Conservation (phyloP, 1,284 basidiomycete species). For the Fomitiporia mediterranea region DNA sequence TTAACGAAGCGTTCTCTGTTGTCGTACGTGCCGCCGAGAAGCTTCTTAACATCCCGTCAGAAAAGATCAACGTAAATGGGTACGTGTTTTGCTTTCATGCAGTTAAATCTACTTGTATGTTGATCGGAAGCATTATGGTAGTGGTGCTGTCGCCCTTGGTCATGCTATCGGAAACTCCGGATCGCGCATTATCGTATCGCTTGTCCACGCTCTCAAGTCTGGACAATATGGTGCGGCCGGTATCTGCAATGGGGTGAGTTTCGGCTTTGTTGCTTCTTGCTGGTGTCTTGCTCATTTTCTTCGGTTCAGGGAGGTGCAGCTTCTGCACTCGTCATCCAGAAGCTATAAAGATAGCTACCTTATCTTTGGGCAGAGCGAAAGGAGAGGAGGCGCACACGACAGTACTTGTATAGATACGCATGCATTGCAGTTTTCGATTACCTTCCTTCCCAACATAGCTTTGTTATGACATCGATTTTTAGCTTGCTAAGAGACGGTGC, state of each 20-base stretch:
- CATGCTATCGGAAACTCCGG: slow-evolving; percentile 97
- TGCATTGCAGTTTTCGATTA: neutral
- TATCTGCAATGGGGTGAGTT: slow-evolving; percentile 93
- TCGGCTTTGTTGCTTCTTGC: slow-evolving; percentile 1
- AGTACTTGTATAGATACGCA: slow-evolving; percentile 14
- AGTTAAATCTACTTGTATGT: slow-evolving; percentile 17
- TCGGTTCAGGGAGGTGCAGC: slow-evolving; percentile 78
- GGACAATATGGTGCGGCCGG: slow-evolving; percentile 97
- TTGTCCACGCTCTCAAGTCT: slow-evolving; percentile 88
- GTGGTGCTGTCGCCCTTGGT: slow-evolving; percentile 89
- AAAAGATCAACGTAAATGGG: slow-evolving; percentile 92
- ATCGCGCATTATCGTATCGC: slow-evolving; percentile 90
- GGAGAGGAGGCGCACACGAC: neutral
- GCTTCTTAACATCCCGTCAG: slow-evolving; percentile 76
- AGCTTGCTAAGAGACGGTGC: neutral
- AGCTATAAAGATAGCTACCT: slow-evolving; percentile 46
- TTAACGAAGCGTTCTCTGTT: slow-evolving; percentile 98
- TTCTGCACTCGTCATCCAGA: slow-evolving; percentile 87
- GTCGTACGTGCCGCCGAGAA: slow-evolving; percentile 92
- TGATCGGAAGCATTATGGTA: slow-evolving; percentile 30
- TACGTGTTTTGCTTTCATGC: slow-evolving; percentile 35
- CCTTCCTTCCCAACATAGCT: neutral
- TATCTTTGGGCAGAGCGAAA: neutral
- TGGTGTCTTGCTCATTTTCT: slow-evolving; percentile 21
- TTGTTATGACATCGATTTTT: neutral